Evolutionary conservation across 2,329 filamentous ascomycete species (phyloP).

Genomic region (Sordariomycetes sp.): DNA sequence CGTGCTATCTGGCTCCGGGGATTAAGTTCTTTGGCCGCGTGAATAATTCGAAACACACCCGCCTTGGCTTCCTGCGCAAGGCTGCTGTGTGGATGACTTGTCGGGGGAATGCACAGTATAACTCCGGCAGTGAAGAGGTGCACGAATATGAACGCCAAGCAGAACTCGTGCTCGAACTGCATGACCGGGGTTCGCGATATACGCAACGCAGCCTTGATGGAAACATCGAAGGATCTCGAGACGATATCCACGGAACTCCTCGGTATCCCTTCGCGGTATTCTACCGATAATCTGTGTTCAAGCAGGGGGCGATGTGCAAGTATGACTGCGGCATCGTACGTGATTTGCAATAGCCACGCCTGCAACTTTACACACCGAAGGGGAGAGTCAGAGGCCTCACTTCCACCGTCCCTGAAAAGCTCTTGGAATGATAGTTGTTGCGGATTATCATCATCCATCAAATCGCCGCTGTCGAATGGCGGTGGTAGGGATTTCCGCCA

Average conservation of each 20-base stretch:
- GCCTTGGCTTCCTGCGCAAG: slow-evolving; percentile 15
- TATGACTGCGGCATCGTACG: slow-evolving; percentile 11
- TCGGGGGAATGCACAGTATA: slow-evolving; percentile 16
- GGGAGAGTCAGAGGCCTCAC: neutral
- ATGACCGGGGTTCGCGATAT: slow-evolving; percentile 14
- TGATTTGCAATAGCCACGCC: slow-evolving; percentile 9
- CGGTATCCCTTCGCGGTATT: slow-evolving; percentile 2
- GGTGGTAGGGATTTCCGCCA: slow-evolving; percentile 7
- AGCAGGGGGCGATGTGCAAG: slow-evolving; percentile 12
- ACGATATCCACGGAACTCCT: slow-evolving; percentile 1
- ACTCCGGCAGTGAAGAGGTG: slow-evolving; percentile 11
- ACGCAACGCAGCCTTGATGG: slow-evolving; percentile 14
- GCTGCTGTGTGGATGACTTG: slow-evolving; percentile 13
- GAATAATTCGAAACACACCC: slow-evolving; percentile 15
- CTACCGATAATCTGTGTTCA: slow-evolving; percentile 9
- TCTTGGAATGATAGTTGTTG: slow-evolving; percentile 1
- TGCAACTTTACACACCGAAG: slow-evolving; percentile 6
- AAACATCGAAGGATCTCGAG: slow-evolving; percentile 8
- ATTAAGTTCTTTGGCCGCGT: slow-evolving; percentile 10
- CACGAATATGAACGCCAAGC: slow-evolving; percentile 9
- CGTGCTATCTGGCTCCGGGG: slow-evolving; percentile 13
- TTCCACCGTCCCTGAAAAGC: neutral
- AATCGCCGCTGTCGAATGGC: slow-evolving; percentile 5
- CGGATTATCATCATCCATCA: neutral
- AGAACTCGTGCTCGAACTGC: slow-evolving; percentile 12